These are phyloP conservation scores for Lentinus polychrous DNA, from an alignment of 1,284 basidiomycete genomes.

Conservation along the genomic window DNA sequence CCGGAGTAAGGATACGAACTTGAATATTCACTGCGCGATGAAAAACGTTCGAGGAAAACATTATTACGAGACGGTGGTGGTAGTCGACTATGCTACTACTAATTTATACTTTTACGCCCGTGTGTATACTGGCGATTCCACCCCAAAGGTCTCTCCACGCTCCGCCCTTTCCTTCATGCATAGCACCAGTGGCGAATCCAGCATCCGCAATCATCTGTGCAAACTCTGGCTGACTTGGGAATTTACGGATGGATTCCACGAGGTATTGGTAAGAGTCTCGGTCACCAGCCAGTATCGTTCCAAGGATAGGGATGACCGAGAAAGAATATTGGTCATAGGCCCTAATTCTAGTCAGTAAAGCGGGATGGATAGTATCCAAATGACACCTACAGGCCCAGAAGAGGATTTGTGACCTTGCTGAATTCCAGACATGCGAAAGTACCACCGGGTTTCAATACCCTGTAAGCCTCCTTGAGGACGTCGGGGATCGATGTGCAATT, in stretches of 20 bases:
- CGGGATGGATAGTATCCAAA: slow-evolving; percentile 1
- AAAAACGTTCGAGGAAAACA: too few relatives aligned
- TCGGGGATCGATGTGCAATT: slow-evolving; percentile 94
- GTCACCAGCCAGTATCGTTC: slow-evolving; percentile 94
- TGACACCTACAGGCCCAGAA: slow-evolving; percentile 72
- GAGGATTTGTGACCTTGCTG: slow-evolving; percentile 87
- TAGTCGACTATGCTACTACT: neutral
- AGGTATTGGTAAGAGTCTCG: slow-evolving; percentile 96
- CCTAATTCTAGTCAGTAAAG: slow-evolving; percentile 34
- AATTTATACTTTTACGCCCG: slow-evolving; percentile 69
- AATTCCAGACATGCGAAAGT: slow-evolving; percentile 97
- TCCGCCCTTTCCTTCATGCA: slow-evolving; percentile 72
- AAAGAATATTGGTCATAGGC: slow-evolving; percentile 96
- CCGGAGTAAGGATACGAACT: too few relatives aligned
- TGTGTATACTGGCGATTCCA: slow-evolving; percentile 83
- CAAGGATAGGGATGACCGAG: slow-evolving; percentile 89
- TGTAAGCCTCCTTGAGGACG: slow-evolving; percentile 85
- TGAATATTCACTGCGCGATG: too few relatives aligned
- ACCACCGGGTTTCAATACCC: slow-evolving; percentile 95
- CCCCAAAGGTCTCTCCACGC: slow-evolving; percentile 86
- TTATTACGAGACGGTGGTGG: too few relatives aligned
- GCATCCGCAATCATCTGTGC: slow-evolving; percentile 85
- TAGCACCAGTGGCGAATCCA: slow-evolving; percentile 73
- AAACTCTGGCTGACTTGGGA: slow-evolving; percentile 89
- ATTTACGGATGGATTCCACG: slow-evolving; percentile 94